Evolutionary conservation across 148 eudicot species (phyloP), one percentile per base, ranked within the genome.

Genomic region (Salicornia ramosissima): DNA sequence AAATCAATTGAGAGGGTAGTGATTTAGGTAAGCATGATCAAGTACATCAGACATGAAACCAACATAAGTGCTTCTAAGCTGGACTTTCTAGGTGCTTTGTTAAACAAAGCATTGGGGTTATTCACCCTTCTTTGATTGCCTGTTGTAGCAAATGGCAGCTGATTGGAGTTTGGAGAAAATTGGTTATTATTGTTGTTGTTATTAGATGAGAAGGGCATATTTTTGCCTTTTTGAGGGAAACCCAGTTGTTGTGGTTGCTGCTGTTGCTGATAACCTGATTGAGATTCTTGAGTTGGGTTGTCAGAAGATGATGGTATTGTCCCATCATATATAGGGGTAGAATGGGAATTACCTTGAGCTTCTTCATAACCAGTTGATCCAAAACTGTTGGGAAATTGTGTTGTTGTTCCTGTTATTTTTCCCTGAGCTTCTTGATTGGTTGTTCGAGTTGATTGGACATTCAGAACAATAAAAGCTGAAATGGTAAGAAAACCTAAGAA

Each of bases 251-350:
- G 69, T 30, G 49, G 28, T 30, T 67, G 69, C 19, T 65, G 69
- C 40, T 65, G 69, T 47, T 65, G 69, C 25, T 66, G 22, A 66
- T 12, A 26, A 7, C 36, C 69, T 47, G 40, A 16, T 29, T 66
- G 55, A 46, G 56, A 66, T 30, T 15, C 2, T 3, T 66, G 69
- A 16, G 12, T 28, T 64, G 50, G 56, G 26, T 18, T 66, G 3
- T 66, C 39, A 31, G 69, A 65, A 7, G 55, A 46, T 16, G 51
- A 25, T 3, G 69, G 39, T 0, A 34, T 11, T 10, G 54, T 28
- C 21, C 36, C 69, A 26, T 65, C 69, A 49, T 66, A 28, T 28
- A 13, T 12, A 49, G 69, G 69, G 6, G 69, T 49, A 66, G 42
- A 3, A n/a, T n/a, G n/a, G n/a, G n/a, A n/a, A 22, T 64, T 19